phyloP scores from a whole-genome alignment of 192 early-diverging fungal species.

The Coemansia guatemalensis region DNA sequence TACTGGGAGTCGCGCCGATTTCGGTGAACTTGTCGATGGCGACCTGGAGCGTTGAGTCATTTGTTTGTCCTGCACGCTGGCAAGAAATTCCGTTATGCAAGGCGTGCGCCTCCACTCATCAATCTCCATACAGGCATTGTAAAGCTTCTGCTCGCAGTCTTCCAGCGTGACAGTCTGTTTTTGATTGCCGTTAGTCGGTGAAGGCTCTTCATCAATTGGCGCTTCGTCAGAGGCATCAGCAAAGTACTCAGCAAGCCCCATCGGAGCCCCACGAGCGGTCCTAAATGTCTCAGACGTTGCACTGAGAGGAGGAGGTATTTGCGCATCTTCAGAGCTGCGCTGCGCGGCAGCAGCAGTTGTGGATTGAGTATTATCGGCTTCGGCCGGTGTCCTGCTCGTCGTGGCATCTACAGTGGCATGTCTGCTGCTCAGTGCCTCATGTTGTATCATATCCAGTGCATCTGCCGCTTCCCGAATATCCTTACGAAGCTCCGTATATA shows the following conservation, averaged over 20 bases:
- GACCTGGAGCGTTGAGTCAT: constrained; percentile 9
- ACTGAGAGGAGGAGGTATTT: constrained; percentile 15
- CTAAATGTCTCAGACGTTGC: constrained; percentile 27
- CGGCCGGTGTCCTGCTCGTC: not conserved
- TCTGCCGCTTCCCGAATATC: constrained; percentile 36
- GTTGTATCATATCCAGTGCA: constrained; percentile 29
- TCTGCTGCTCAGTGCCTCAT: constrained; percentile 17
- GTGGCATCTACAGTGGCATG: constrained; percentile 3
- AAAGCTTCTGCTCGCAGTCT: constrained; percentile 22
- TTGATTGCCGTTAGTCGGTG: not conserved
- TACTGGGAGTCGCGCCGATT: constrained; percentile 9
- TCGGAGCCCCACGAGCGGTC: constrained; percentile 30
- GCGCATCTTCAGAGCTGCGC: constrained; percentile 2
- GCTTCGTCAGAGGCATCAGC: not conserved
- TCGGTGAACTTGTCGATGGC: constrained; percentile 15
- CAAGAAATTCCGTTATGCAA: constrained; percentile 25
- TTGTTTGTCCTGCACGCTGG: not conserved
- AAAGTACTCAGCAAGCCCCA: constrained; percentile 3
- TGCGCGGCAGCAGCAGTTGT: not conserved
- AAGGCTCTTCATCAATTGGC: not conserved
- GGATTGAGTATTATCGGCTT: not conserved
- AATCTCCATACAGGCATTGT: constrained; percentile 36
- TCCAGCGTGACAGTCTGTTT: not conserved
- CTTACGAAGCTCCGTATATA: constrained; percentile 42
- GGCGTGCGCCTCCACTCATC: constrained; percentile 45